Evolutionary conservation across 2,329 filamentous ascomycete species (phyloP), one percentile per base, ranked within the genome.

Genomic region (Lachnellula cervina): DNA sequence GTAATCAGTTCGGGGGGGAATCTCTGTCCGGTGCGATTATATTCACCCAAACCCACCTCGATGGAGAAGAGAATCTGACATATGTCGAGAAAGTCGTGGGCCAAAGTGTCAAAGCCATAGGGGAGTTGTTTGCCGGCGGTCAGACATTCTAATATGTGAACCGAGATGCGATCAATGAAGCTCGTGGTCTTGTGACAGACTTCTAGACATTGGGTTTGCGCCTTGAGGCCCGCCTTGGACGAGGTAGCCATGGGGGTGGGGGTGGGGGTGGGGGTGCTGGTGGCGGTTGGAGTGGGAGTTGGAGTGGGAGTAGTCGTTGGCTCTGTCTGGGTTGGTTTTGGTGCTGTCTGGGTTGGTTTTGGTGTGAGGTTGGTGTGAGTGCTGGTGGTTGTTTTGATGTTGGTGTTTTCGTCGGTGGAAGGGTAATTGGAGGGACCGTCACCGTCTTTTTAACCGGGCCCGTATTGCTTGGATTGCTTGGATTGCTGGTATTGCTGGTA

Each of bases 11-110:
- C 84, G 4, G 71, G 64, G 0, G 85, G 82, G 17, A 88, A 76
- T 16, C 75, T 72, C 60, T 81, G 79, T 16, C 74, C 72, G 19
- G 74, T 76, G 42, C 76, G 74, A 32, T 74, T 70, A 45, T 75
- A 78, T 62, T 83, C 79, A n/a, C 72, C 70, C 52, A 89, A 75
- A 5, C 86, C 86, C 21, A 82, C 79, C 69, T 88, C 84, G 59
- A 88, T 83, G n/a, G 82, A 80, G 76, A 84, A 87, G 43, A 89
- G 74, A 43, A 84, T 80, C 52, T 83, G 79, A 67, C 81, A 86
- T 5, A 83, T 81, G 54, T 88, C 84, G 56, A 89, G 77, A 65
- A 88, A 87, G 60, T 86, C 83, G 59, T 80, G 78, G 9, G 85
- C 83, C 19, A 89, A 76, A 25, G 76, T 72, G 56, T 80, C 78